Evolutionary conservation across 306 rosid species (phyloP).

Genomic region (Chamaecrista fasciculata): DNA sequence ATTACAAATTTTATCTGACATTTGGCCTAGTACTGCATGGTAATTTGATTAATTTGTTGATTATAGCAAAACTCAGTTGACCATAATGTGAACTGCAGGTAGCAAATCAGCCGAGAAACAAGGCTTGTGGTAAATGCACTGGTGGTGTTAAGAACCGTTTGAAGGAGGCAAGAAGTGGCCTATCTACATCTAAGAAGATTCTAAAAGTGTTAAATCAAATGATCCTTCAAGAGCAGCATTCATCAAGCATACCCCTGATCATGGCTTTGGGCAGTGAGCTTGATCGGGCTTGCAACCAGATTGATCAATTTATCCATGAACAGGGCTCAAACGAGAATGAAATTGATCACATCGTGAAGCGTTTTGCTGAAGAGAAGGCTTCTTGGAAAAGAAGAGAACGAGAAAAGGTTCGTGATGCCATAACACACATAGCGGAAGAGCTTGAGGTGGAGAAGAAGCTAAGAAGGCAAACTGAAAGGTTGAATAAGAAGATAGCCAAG

Average conservation of each 20-base stretch:
- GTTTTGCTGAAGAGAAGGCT: constrained; percentile 76
- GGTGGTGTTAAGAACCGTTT: constrained; percentile 47
- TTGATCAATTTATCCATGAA: constrained; percentile 56
- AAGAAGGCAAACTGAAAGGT: constrained; percentile 72
- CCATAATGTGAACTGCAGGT: constrained; percentile 54
- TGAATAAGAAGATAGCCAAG: constrained; percentile 74
- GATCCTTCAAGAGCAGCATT: constrained; percentile 49
- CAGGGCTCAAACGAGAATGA: constrained; percentile 49
- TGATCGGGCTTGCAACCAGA: constrained; percentile 54
- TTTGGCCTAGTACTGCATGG: background rate
- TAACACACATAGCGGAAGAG: constrained; percentile 55
- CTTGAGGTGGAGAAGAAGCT: constrained; percentile 77
- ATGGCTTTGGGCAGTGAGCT: constrained; percentile 69
- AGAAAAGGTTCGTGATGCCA: constrained; percentile 56
- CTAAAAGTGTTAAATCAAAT: constrained; percentile 64
- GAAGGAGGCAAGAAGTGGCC: constrained; percentile 72
- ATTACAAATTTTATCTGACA: background rate
- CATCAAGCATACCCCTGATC: constrained; percentile 54
- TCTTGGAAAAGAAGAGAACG: constrained; percentile 71
- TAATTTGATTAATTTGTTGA: background rate
- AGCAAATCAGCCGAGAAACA: constrained; percentile 34
- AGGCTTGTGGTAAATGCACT: constrained; percentile 34
- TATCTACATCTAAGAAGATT: constrained; percentile 77
- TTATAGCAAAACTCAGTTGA: background rate
- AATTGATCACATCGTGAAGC: constrained; percentile 46